Evolutionary conservation across 345 rosid genomes (phyloP).

Genomic region (Eucalyptus lansdowneana): DNA sequence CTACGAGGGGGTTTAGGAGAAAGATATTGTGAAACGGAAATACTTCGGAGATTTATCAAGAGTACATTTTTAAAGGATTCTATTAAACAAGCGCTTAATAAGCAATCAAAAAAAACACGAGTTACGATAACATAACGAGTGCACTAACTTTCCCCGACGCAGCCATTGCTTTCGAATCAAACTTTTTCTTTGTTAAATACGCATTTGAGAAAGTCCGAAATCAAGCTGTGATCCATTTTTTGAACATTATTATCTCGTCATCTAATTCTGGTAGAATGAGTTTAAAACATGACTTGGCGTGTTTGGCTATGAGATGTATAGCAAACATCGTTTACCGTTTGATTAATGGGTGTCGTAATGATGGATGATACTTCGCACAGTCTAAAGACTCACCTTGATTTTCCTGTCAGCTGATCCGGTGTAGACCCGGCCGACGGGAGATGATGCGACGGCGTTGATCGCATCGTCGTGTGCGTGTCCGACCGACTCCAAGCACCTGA

Average conservation of each 20-base stretch:
- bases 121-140: background rate
- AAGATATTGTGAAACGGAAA: background rate
- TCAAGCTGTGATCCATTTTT: background rate
- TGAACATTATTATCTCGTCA: background rate
- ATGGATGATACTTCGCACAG: background rate
- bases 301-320: background rate
- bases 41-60: background rate
- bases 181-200: background rate
- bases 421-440: conserved; percentile 48
- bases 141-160: background rate
- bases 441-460: conserved; percentile 57
- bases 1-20: background rate
- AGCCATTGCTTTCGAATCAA: background rate
- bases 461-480: conserved; percentile 86
- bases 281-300: background rate
- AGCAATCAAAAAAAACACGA: background rate
- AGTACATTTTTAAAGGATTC: background rate
- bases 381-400: conserved; percentile 19
- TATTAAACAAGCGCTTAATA: background rate
- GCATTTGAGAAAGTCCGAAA: background rate
- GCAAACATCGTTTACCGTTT: background rate
- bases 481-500: conserved; percentile 76
- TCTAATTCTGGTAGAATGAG: background rate
- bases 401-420: conserved; percentile 84
- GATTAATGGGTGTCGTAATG: background rate